Base-by-base conservation (phyloP, 2,329 filamentous ascomycete genomes). In the Colletotrichum navitas region DNA sequence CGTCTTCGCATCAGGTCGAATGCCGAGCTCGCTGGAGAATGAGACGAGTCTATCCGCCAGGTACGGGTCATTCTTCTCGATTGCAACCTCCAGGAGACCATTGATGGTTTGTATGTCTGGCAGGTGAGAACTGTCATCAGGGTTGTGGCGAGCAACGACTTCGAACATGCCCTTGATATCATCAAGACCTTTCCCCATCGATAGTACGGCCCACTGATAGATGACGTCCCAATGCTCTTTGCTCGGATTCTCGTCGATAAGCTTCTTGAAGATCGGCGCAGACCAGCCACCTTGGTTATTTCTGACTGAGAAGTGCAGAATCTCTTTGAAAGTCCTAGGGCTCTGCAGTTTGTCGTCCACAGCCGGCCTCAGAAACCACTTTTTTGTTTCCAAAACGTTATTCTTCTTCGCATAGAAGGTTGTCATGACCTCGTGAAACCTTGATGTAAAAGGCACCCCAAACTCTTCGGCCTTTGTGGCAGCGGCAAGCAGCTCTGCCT, bases 71-170 rank as follows among this genome's bases (percentile, higher is more conserved):
- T 91, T 85, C 66, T 87, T 87, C n/a, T 89, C 88, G 74, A 92
- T 91, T 12, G 94, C 93, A 68, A 91, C 90, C 64, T 89, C 87
- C 24, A 98, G 86, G 34, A 98, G 85, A 7, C 85, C 83, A 77
- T 98, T 97, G 76, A 98, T 90, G 7, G 92, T 94, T 3, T 87
- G 82, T 8, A 90, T 90, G 66, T 93, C 91, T 0, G 94, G 89
- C 8, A 84, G 80, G 3, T 87, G 75, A 21, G 83, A 81, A 67
- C 84, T 78, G 68, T 86, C 80, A 72, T 85, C 79, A 63, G 83
- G 76, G 73, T 84, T 86, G 60, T 85, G 82, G 47, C 83, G 80
- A n/a, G 84, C 80, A 86, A 94, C 91, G 26, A 91, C 85, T 54
- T 88, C 84, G 71, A 96, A 88, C 89, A 95, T 94, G 74, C 90